Evolutionary conservation across 2,329 filamentous ascomycete genomes (phyloP).

Genomic region (Camptophora hylomeconis): DNA sequence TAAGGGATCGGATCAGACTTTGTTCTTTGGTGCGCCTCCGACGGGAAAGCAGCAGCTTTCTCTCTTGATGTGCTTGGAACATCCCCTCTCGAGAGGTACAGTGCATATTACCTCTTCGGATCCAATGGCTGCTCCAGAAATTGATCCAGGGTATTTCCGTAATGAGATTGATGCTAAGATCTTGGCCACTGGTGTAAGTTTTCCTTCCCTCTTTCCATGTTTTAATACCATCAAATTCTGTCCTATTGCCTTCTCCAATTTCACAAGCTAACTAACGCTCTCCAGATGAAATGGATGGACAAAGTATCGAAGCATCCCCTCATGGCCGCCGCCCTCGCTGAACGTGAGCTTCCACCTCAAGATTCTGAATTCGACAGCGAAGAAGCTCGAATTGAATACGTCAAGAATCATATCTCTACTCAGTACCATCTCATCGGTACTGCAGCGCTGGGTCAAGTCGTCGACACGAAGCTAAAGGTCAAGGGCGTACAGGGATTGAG

Average conservation of each 20-base stretch:
- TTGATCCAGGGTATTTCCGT: constrained; percentile 30
- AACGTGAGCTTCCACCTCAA: constrained; percentile 9
- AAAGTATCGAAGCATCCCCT: constrained; percentile 9
- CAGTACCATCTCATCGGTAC: constrained; percentile 32
- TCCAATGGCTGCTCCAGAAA: constrained; percentile 25
- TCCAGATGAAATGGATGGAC: constrained; percentile 34
- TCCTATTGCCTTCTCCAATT: too few relatives aligned
- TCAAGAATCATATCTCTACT: constrained; percentile 23
- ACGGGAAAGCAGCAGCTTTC: constrained; percentile 10
- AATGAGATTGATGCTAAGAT: constrained; percentile 24
- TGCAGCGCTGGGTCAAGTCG: constrained; percentile 32
- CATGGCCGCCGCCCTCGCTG: constrained; percentile 8
- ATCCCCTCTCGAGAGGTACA: constrained; percentile 33
- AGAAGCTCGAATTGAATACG: constrained; percentile 23
- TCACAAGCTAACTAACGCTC: too few relatives aligned
- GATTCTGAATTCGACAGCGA: constrained; percentile 8
- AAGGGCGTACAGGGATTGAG: constrained; percentile 25
- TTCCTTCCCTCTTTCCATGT: constrained; percentile 20
- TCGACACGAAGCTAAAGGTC: constrained; percentile 24
- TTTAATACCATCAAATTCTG: too few relatives aligned
- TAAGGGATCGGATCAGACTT: constrained; percentile 13
- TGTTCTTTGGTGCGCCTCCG: constrained; percentile 11
- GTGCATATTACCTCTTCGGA: constrained; percentile 27
- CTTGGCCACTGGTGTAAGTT: constrained; percentile 16
- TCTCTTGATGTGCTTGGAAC: constrained; percentile 13